Base-by-base conservation (phyloP, 2,329 filamentous ascomycete species). In the Epichloe scottii region DNA sequence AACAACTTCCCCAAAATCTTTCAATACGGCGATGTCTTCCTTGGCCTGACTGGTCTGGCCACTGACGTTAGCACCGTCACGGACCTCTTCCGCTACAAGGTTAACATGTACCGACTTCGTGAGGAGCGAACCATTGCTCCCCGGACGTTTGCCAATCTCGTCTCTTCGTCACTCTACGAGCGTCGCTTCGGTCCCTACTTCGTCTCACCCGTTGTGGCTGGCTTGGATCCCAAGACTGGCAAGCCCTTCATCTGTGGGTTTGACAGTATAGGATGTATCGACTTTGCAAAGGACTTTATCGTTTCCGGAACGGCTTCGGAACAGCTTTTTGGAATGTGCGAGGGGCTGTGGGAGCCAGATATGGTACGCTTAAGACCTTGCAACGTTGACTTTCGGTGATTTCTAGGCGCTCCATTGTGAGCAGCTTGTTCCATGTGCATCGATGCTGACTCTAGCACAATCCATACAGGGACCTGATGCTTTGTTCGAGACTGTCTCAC, bases 1-100 rank as follows among this genome's bases (percentile, higher is more conserved):
- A 98, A 98, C 84, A 93, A 97, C 84, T 97, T 97, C 78, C 93
- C 93, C 75, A 98, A 98, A 78, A 88, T 98, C 78, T 97, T 97
- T 82, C 83, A 85, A 71, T 97, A 95, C 78, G 89, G 89, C 65
- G 88, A 91, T 54, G 88, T 93, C 62, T 96, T 94, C 72, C 86
- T 98, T 37, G 93, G 93, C 51, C 83, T 98, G 55, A 97, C 93
- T 4, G 93, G 93, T 51, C 87, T 98, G 48, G 93, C 93, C 55
- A 98, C 93, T 61, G 93, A 98, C 69, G 89, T 98, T 58, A 81
- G 81, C 58, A 97, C 91, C 60, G 91, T 98, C 60, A 87, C 85
- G 62, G 91, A 98, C 73, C 85, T 97, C 60, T 95, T 98, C 81
- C 89, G 93, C 66, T 97, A 95, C 83, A 98, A 98, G 79, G 89